phyloP scores from a whole-genome alignment of 768 basidiomycete species.

The Kwoniella bestiolae region DNA sequence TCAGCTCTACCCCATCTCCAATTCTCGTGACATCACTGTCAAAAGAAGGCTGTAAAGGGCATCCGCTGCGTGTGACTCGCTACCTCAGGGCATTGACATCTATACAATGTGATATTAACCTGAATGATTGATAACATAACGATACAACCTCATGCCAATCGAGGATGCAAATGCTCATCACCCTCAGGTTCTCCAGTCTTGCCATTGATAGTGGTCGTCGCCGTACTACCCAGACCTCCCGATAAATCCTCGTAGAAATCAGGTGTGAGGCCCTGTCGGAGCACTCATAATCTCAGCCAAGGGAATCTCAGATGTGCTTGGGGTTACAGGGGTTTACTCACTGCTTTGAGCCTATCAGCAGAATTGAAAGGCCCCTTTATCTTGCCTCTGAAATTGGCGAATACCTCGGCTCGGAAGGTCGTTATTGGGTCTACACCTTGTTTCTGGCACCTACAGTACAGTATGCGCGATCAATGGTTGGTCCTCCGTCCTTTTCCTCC shows the following conservation, averaged over 20 bases:
- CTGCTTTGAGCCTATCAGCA: constrained; percentile 72
- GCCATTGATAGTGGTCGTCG: neutral
- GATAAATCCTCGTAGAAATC: constrained; percentile 74
- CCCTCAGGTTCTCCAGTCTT: constrained; percentile 23
- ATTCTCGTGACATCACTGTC: too few species aligned
- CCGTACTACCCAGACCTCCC: constrained; percentile 57
- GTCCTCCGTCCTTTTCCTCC: too few species aligned
- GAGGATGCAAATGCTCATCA: constrained; percentile 39
- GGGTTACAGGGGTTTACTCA: constrained; percentile 6
- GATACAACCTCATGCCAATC: constrained; percentile 29
- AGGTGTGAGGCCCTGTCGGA: constrained; percentile 62
- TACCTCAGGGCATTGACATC: too few species aligned
- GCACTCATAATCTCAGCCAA: neutral
- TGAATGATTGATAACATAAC: too few species aligned
- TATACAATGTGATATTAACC: too few species aligned
- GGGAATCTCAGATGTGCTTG: neutral
- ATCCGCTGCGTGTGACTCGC: too few species aligned
- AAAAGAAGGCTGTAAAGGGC: too few species aligned
- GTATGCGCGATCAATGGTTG: too few species aligned
- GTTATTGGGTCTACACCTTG: constrained; percentile 63
- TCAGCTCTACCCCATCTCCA: too few species aligned
- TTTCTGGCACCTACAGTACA: constrained; percentile 23
- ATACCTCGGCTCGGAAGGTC: constrained; percentile 74
- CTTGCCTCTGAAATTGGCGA: constrained; percentile 70
- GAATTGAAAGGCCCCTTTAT: constrained; percentile 75